Evolutionary conservation across 2,329 filamentous ascomycete species (phyloP).

Genomic region (Clarireedia monteithiana): DNA sequence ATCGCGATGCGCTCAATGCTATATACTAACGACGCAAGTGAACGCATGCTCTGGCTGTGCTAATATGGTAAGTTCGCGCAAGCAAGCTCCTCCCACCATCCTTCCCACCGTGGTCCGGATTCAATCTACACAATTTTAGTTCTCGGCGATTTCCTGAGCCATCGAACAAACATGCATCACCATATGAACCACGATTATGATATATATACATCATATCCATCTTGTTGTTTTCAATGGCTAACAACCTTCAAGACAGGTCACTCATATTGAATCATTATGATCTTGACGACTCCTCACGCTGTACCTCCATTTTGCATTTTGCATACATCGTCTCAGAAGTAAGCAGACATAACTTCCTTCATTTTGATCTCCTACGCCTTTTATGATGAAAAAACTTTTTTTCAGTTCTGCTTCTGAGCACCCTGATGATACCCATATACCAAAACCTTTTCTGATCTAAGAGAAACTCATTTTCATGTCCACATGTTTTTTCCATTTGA

Average conservation of each 20-base stretch:
- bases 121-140: slow-evolving; percentile 16
- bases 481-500: neutral
- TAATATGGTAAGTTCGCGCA: slow-evolving; percentile 19
- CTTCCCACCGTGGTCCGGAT: neutral
- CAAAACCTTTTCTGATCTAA: slow-evolving; percentile 53
- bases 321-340: neutral
- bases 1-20: neutral
- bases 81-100: neutral
- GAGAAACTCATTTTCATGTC: slow-evolving; percentile 11
- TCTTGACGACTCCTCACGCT: neutral
- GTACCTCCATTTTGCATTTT: neutral
- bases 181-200: slow-evolving; percentile 50
- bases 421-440: slow-evolving; percentile 58
- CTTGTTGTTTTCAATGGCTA: slow-evolving; percentile 16
- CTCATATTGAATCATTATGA: neutral
- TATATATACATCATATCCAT: slow-evolving; percentile 7
- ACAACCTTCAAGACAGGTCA: slow-evolving; percentile 1
- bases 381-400: slow-evolving; percentile 58
- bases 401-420: slow-evolving; percentile 73
- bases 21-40: neutral
- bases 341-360: neutral
- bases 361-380: slow-evolving; percentile 15
- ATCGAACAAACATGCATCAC: slow-evolving; percentile 60
- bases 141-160: slow-evolving; percentile 31
- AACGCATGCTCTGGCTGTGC: neutral